phyloP scores from a whole-genome alignment of 2,329 filamentous ascomycete genomes.

The Diplodia corticola region DNA sequence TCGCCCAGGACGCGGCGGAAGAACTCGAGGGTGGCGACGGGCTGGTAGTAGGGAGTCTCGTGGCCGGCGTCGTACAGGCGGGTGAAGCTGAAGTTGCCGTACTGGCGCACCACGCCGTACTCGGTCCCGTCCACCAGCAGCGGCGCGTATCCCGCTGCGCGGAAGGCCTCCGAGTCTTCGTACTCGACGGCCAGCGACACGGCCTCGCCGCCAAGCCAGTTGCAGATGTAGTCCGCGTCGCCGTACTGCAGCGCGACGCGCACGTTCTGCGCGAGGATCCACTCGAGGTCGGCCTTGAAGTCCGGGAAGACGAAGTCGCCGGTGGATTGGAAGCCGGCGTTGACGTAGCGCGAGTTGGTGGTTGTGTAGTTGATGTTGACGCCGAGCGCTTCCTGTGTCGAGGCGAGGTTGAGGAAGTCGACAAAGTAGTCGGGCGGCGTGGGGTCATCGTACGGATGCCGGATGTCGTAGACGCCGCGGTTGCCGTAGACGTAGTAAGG shows the following conservation, averaged over 20 bases:
- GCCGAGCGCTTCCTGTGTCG: conserved; percentile 61
- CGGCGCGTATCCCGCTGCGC: conserved; percentile 70
- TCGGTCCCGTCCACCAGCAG: conserved; percentile 64
- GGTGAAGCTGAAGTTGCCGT: conserved; percentile 63
- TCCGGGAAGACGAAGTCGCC: conserved; percentile 61
- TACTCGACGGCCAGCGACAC: conserved; percentile 46
- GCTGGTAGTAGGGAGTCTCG: conserved; percentile 42
- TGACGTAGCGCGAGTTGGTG: conserved; percentile 49
- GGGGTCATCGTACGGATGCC: conserved; percentile 52
- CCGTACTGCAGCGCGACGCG: conserved; percentile 40
- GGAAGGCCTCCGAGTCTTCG: conserved; percentile 50
- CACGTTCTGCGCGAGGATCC: conserved; percentile 44
- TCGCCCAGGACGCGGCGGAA: conserved; percentile 14
- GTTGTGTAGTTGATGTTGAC: conserved; percentile 62
- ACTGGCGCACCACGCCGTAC: conserved; percentile 70
- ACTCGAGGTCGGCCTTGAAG: conserved; percentile 47
- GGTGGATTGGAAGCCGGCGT: conserved; percentile 53
- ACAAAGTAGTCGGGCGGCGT: conserved; percentile 63
- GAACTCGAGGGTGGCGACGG: conserved; percentile 11
- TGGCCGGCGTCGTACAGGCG: conserved; percentile 56
- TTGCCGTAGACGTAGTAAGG: conserved; percentile 34
- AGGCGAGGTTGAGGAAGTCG: conserved; percentile 59
- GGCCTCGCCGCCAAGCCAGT: conserved; percentile 37
- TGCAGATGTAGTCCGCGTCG: conserved; percentile 43
- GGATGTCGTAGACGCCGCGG: conserved; percentile 57